A percentile compares a stretch with the other conserved stretches of the same genome.
These are phyloP conservation scores for Aspergillus novoparasiticus DNA, from an alignment of 2,329 filamentous ascomycete species.

Conservation along the genomic window DNA sequence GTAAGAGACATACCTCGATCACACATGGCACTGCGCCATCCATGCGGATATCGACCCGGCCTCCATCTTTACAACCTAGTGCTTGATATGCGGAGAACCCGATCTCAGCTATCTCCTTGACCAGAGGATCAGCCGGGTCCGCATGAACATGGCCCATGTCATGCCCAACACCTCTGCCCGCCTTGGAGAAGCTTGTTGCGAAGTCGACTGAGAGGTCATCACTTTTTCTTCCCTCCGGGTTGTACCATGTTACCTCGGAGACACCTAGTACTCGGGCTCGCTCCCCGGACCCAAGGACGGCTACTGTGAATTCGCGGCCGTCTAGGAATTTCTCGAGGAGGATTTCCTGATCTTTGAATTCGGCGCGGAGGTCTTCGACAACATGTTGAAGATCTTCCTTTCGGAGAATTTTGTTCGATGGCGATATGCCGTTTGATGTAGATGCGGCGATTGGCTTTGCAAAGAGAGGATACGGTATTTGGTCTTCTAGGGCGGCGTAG, in stretches of 20 bases:
- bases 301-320: constrained; percentile 29
- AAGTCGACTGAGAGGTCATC: constrained; percentile 7
- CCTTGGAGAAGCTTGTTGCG: constrained; percentile 13
- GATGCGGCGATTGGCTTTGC: constrained; percentile 20
- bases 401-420: constrained; percentile 17
- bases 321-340: constrained; percentile 25
- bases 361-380: constrained; percentile 17
- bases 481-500: constrained; percentile 2
- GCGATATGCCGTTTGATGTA: constrained; percentile 22
- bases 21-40: constrained; percentile 11
- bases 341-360: constrained; percentile 18
- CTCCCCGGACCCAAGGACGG: constrained; percentile 22
- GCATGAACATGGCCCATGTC: constrained; percentile 7
- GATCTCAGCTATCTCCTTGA: constrained; percentile 12
- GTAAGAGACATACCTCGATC: constrained; percentile 12
- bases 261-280: constrained; percentile 20
- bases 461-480: constrained; percentile 23
- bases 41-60: constrained; percentile 21
- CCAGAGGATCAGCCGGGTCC: constrained; percentile 11
- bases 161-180: constrained; percentile 3
- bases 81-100: constrained; percentile 16
- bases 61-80: constrained; percentile 18
- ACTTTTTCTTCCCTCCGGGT: not conserved
- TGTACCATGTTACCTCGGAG: constrained; percentile 18
- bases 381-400: constrained; percentile 10